A percentile compares a stretch with the other conserved stretches of the same genome.
Evolutionary conservation across 2,329 filamentous ascomycete genomes (phyloP).

Genomic region (Calonectria pteridis): DNA sequence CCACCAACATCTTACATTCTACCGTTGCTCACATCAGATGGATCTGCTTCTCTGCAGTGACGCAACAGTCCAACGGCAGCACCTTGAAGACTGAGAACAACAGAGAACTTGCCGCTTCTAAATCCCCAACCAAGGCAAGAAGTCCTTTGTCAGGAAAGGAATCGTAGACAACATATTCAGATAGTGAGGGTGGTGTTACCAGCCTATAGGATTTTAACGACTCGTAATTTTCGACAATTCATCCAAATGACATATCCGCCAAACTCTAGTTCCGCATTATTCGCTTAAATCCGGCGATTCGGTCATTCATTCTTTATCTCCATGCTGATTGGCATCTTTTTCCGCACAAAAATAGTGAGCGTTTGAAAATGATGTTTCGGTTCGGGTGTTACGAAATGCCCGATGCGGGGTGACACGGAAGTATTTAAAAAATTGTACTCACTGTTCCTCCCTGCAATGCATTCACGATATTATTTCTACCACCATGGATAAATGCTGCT

Average conservation of each 20-base stretch:
- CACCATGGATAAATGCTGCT: not conserved
- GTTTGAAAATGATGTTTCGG: not conserved
- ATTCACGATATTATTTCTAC: not conserved
- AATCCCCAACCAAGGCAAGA: accelerated
- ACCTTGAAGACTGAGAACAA: not conserved
- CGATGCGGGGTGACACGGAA: not conserved
- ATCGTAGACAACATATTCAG: not conserved
- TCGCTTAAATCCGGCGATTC: not conserved
- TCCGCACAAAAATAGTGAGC: not conserved
- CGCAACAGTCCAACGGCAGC: not conserved
- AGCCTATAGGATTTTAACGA: not conserved
- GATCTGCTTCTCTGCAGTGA: not conserved
- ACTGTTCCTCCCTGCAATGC: too few relatives aligned
- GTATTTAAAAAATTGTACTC: not conserved
- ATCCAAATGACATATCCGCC: not conserved
- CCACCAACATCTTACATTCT: not conserved
- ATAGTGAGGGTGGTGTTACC: not conserved
- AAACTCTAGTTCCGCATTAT: not conserved
- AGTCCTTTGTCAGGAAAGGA: not conserved
- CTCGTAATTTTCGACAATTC: not conserved
- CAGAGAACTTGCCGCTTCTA: not conserved
- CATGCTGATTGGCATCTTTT: not conserved
- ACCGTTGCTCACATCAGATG: not conserved
- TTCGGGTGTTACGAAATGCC: not conserved
- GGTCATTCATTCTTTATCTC: not conserved